Evolutionary conservation across 2,329 filamentous ascomycete species (phyloP).

Genomic region (Xylaria hypoxylon): DNA sequence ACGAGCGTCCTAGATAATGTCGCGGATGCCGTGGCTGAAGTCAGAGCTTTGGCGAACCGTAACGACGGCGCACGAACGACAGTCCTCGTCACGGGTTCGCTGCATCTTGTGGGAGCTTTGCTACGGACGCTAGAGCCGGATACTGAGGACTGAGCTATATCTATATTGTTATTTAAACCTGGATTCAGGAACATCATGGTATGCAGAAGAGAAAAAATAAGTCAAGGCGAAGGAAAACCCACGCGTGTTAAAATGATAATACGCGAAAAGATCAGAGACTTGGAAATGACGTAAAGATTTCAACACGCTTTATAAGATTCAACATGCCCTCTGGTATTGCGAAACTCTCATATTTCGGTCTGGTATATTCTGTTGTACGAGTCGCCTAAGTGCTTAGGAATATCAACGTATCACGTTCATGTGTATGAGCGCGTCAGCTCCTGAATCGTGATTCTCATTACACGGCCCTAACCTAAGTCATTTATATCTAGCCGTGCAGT

Average conservation of each 20-base stretch:
- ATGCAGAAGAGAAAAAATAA: neutral
- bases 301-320: conserved; percentile 27
- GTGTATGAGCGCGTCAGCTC: neutral
- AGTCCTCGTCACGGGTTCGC: conserved; percentile 79
- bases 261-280: too few species aligned
- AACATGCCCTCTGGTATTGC: conserved; percentile 6
- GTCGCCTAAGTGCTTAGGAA: neutral
- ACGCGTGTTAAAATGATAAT: too few species aligned
- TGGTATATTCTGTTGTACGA: neutral
- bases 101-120: conserved; percentile 85
- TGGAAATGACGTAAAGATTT: conserved; percentile 3
- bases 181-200: neutral
- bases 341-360: neutral
- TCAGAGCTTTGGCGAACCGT: conserved; percentile 55
- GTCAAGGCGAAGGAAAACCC: too few species aligned
- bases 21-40: conserved; percentile 73
- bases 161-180: neutral
- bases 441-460: neutral
- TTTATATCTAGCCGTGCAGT: neutral
- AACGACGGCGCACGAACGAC: conserved; percentile 61
- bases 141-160: conserved; percentile 47
- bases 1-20: conserved; percentile 73
- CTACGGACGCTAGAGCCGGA: conserved; percentile 75
- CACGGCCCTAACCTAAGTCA: neutral
- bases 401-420: neutral